Base-by-base conservation (phyloP, 768 basidiomycete species). In the Kwoniella shandongensis region DNA sequence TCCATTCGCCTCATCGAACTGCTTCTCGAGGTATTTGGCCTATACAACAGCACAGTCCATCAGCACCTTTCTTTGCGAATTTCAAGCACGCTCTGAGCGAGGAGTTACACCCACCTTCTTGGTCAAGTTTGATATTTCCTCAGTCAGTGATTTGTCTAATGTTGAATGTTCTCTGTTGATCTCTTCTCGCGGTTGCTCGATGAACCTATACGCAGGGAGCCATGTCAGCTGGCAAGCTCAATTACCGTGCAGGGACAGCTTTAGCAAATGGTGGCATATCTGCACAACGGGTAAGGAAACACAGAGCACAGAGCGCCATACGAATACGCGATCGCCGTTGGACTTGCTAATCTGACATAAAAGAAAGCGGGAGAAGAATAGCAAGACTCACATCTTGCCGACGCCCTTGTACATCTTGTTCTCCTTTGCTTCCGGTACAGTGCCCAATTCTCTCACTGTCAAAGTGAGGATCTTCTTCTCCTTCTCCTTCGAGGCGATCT, bases 21-120 rank as follows among this genome's bases (percentile, higher is more conserved):
- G 91, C 69, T 94, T 94, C 77, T 96, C 92, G 2, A 96, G 81
- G 75, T 87, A 94, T 78, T 93, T 93, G 23, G 85, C 81, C 90
- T 92, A 27, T 15, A 13, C 8, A 22, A 32, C 3, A 18, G 17
- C 8, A 40, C 7, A 13, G 26, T 7, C 5, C 22, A 18, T 15
- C 22, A 30, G 41, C 17, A 13, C 18, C 18, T 20, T 30, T 26
- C 25, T 32, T 32, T 29, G 26, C 18, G 10, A 13, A 45, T 13
- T 8, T 15, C 3, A 13, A 23, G 20, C 23, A 15, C 30, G 12
- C 20, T 36, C 29, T 40, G 30, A 23, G 10, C 13, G n/a, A 29
- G 7, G 25, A 18, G 6, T 3, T 38, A 20, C 38, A 59, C 69
- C 18, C 54, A 90, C 90, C 83, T 97, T 97, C 79, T 96, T 97